A percentile compares a stretch with the other conserved stretches of the same genome.
Evolutionary conservation across 2,329 filamentous ascomycete genomes (phyloP).

Genomic region (Tolypocladium amazonense): DNA sequence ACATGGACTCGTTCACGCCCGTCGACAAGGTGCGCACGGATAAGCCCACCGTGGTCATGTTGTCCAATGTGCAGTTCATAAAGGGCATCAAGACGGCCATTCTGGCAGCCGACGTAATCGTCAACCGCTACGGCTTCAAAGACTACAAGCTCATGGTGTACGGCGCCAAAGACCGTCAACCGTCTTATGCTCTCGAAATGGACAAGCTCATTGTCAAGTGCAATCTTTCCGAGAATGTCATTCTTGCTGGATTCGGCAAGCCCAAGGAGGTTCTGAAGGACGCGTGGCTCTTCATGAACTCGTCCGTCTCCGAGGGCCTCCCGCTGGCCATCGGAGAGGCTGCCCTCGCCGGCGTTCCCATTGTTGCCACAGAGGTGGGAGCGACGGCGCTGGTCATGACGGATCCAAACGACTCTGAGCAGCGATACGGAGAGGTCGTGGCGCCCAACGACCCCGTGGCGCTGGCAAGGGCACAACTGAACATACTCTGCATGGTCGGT

Average conservation of each 20-base stretch:
- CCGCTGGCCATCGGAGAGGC: conserved; percentile 48
- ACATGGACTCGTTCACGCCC: conserved; percentile 52
- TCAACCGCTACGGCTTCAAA: conserved; percentile 55
- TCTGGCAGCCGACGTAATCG: conserved; percentile 52
- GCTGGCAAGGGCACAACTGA: conserved; percentile 51
- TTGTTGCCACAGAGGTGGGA: conserved; percentile 46
- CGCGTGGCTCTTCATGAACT: conserved; percentile 48
- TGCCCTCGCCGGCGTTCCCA: conserved; percentile 43
- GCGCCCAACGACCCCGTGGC: conserved; percentile 52
- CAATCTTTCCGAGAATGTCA: conserved; percentile 38
- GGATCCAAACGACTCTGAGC: conserved; percentile 32
- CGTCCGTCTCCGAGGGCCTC: conserved; percentile 43
- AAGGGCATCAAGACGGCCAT: conserved; percentile 58
- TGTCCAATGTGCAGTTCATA: conserved; percentile 48
- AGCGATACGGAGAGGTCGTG: conserved; percentile 49
- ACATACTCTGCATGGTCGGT: conserved; percentile 49
- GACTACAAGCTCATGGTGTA: conserved; percentile 54
- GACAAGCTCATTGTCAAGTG: conserved; percentile 47
- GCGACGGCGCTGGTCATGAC: conserved; percentile 45
- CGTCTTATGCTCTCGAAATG: conserved; percentile 48
- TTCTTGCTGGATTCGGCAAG: conserved; percentile 44
- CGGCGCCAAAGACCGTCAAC: conserved; percentile 51
- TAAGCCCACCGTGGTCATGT: conserved; percentile 52
- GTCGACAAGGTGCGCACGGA: conserved; percentile 48
- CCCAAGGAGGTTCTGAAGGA: conserved; percentile 43